A percentile compares a stretch with the other conserved stretches of the same genome.
These are phyloP conservation scores for Trichomonas vaginalis DNA, from an alignment of 208 protist species.

Conservation along the genomic window DNA sequence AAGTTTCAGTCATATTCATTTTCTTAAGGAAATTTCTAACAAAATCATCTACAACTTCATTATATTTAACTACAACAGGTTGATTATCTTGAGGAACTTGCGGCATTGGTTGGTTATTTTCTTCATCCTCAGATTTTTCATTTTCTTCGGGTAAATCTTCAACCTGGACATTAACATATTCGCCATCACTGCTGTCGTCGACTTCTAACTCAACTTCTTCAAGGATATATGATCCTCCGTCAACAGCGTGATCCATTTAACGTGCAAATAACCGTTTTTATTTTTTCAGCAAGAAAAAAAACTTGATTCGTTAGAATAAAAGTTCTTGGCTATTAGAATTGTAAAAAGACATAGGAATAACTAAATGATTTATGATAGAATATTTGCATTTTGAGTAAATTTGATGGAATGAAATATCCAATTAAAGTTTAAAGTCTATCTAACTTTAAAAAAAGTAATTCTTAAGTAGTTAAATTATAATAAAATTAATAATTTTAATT, in stretches of 20 bases:
- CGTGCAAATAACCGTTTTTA: no score
- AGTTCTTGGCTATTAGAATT: no score
- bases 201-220: constrained; percentile 1
- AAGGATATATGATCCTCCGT: neutral
- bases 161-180: neutral
- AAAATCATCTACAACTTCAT: constrained; percentile 12
- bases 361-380: no score
- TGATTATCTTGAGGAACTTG: neutral
- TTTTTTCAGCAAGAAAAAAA: no score
- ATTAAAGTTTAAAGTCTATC: no score
- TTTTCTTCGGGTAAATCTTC: neutral
- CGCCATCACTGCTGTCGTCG: neutral
- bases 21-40: constrained; percentile 1
- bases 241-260: neutral
- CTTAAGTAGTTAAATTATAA: no score
- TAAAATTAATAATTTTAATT: no score
- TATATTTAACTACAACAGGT: neutral
- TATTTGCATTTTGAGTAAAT: no score
- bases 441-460: no score
- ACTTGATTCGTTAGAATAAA: no score
- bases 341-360: no score
- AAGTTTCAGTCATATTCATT: constrained; percentile 13
- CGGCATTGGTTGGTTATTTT: neutral
- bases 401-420: no score
- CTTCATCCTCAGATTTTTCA: neutral